Base-by-base conservation (phyloP, 139 green algal species). In the Picochlorum sp. region DNA sequence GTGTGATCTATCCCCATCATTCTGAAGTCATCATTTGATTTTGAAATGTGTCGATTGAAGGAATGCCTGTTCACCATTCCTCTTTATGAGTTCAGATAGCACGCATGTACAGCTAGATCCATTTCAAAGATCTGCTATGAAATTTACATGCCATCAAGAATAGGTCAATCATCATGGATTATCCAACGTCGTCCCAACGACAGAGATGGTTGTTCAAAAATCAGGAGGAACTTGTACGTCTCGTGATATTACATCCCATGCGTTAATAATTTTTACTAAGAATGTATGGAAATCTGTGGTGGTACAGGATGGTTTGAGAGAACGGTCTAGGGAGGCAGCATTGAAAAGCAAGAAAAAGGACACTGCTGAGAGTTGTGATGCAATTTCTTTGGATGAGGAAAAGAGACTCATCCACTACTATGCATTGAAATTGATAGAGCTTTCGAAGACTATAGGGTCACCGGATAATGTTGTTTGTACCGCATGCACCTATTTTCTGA, bases 401-500 rank as follows among this genome's bases (percentile, higher is more conserved):
- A 52, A 26, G 16, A 16, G 23, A 28, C 23, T 65, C 13, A 8
- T 65, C 7, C 20, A 32, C 20, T 32, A 65, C 21, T 65, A 65
- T 23, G 8, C 20, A 23, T 21, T 45, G 15, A 65, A 65, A 52
- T 18, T 65, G 15, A 50, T 65, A 28, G 58, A 26, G n/a, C n/a
- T 65, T 15, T 26, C n/a, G 18, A 32, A 32, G 4, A 59, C 20
- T 10, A 18, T 65, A 15, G 57, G 57, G 13, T 16, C 23, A 18
- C 58, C 58, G 15, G 21, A 23, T 56, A 89, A 89, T 52, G 83
- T 92, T 30, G 71, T 84, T 69, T 69, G 73, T 51, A 79, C 84
- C 4, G 76, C 84, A 9, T 20, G 89, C 13, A 8, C 75, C 5
- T 92, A 85, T 71, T 73, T 90, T 58, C 87, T 90, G 77, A 84